These are phyloP conservation scores for Fusarium nodosum DNA, from an alignment of 2,329 filamentous ascomycete genomes.

Conservation along the genomic window DNA sequence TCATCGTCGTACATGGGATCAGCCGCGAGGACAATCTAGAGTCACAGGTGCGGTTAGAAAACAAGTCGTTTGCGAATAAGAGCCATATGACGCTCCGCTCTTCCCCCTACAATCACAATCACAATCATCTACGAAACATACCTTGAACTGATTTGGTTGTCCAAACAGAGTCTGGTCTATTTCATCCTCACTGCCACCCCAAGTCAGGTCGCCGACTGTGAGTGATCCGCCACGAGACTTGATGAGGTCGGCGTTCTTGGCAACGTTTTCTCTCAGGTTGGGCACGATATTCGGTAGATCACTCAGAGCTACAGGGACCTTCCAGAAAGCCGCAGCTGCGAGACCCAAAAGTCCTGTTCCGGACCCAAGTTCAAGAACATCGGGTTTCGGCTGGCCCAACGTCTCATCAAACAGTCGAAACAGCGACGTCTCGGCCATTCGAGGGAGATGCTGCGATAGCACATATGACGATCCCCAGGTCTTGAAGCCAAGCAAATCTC, in stretches of 20 bases:
- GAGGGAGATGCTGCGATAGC: constrained; percentile 78
- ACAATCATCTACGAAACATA: constrained; percentile 45
- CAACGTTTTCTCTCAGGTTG: constrained; percentile 82
- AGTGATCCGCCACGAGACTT: constrained; percentile 67
- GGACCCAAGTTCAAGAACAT: constrained; percentile 83
- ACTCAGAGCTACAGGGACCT: constrained; percentile 77
- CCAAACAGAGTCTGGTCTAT: constrained; percentile 62
- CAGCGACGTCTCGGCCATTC: constrained; percentile 60
- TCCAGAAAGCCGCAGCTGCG: constrained; percentile 81
- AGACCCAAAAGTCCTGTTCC: constrained; percentile 93
- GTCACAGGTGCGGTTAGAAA: constrained; percentile 28
- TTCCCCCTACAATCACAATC: constrained; percentile 28
- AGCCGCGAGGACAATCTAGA: constrained; percentile 81
- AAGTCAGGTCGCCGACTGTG: constrained; percentile 78
- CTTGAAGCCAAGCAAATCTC: constrained; percentile 90
- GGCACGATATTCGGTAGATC: constrained; percentile 87
- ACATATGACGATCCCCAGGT: constrained; percentile 95
- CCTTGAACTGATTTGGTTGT: constrained; percentile 65
- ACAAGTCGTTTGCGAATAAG: constrained; percentile 22
- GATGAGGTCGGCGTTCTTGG: constrained; percentile 71
- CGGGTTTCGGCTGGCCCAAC: constrained; percentile 50
- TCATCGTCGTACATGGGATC: constrained; percentile 89
- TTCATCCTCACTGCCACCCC: constrained; percentile 69
- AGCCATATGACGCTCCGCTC: constrained; percentile 15
- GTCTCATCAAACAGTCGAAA: constrained; percentile 60